Evolutionary conservation across 2,329 filamentous ascomycete species (phyloP), one percentile per base, ranked within the genome.

Genomic region (Sporothrix inflata): DNA sequence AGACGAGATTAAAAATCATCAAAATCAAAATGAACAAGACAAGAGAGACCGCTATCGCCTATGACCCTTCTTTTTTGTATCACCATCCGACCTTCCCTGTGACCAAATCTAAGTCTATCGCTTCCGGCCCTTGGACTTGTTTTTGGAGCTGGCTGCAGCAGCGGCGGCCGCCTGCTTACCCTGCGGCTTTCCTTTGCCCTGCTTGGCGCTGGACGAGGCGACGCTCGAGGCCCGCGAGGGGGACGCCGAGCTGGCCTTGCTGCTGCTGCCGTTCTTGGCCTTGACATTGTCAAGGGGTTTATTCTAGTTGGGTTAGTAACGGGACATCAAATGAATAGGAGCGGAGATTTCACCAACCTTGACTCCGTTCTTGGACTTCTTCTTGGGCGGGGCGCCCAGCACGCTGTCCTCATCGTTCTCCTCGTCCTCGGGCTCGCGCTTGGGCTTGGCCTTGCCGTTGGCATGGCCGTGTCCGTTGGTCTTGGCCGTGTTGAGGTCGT

Each of bases 201-300:
- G 38, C 71, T 74, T 74, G 11, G 91, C 92, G 49, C 85, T 87
- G 60, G 88, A 93, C 0, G 94, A 97, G 42, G 89, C 90, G 34
- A 98, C 94, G 80, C 96, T 98, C 5, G 91, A 95, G 19, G 94
- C 94, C 75, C 96, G 88, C 27, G 94, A 98, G 0, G 91, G 92
- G 5, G 90, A 87, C 4, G 91, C 88, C 0, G 94, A 96, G 72
- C 88, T 92, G 67, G 89, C 87, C 81, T 94, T 96, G 82, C 89
- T 92, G 47, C 72, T 95, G 30, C 70, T 57, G 69, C 74, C 71
- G 69, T 79, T 49, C 45, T 67, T 83, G 47, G 88, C 90, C 82
- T 98, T 98, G 79, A 97, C 89, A 63, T 91, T 93, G 77, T 98
- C 96, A 65, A 98, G 88, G 69, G 93, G 90, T 84, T 98, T 98